Evolutionary conservation across 139 green algal genomes (phyloP), one percentile per base, ranked within the genome.

Genomic region (Coelastrella sp.): DNA sequence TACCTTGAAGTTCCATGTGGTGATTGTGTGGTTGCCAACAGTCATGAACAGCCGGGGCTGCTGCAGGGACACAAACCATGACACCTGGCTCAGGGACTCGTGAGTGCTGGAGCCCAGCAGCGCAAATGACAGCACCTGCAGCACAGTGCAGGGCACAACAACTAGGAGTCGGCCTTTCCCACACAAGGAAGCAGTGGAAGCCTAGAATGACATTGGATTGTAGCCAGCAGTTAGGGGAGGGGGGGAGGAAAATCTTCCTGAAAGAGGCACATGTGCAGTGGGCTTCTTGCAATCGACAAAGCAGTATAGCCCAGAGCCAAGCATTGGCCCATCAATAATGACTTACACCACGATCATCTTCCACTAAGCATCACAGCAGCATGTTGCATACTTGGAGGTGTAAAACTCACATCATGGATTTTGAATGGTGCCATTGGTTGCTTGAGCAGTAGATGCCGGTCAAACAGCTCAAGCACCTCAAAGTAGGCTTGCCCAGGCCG

Each of bases 1-100:
- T 73, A 87, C 82, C 82, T 65, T 87, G 63, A 87, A 87, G 65
- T 87, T 87, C 82, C 82, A 87, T 6, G 82, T 87, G 58, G 65
- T 78, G 14, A 87, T 24, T 19, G 25, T 87, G 82, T 87, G 82
- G 25, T 63, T 66, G 25, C 82, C 78, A 15, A 87, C 63, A 49
- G 82, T 78, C 27, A 87, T 61, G 24, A 87, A 87, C 7, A 87
- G 65, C 15, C 63, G n/a, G 17, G 78, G 82, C 15, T 61, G 65
- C 82, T 87, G 65, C 82, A 87, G 82, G 59, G 63, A 57, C 65
- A 78, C 24, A 27, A 87, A 87, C 7, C 27, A 87, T 4, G 82
- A 87, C 27, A 87, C 82, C 9, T 58, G 57, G 82, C 82, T 87
- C 9, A 87, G 82, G 19, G 65, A 35, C 63, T 87, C 82, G 14